Percentiles rank a stretch among this genome's conserved stretches.
phyloP scores from a whole-genome alignment of 2,329 filamentous ascomycete species.

The Cercospora nicotianae region DNA sequence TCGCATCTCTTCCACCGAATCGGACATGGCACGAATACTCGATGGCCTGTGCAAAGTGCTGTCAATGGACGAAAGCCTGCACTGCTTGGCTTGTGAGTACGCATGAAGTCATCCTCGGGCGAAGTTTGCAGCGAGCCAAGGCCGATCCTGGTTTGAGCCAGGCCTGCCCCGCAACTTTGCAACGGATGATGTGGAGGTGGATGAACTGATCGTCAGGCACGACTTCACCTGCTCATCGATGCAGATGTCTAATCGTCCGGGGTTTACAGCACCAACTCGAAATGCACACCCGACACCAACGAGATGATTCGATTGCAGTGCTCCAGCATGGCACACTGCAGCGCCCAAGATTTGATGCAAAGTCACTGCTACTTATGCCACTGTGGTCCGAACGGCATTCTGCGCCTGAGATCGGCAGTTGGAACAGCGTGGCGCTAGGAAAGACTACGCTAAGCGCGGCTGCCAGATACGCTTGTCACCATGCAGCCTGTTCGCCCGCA shows the following conservation, averaged over 20 bases:
- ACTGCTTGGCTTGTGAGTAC: constrained; percentile 3
- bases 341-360: too few species aligned
- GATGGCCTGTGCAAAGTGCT: constrained; percentile 4
- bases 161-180: too few species aligned
- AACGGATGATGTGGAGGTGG: not conserved
- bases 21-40: not conserved
- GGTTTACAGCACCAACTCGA: not conserved
- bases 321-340: too few species aligned
- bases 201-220: not conserved
- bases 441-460: not conserved
- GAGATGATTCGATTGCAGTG: too few species aligned
- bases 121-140: constrained; percentile 22
- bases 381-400: too few species aligned
- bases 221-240: not conserved
- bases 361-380: too few species aligned
- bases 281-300: not conserved
- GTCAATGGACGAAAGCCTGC: not conserved
- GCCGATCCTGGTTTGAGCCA: too few species aligned
- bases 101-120: constrained; percentile 16
- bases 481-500: not conserved
- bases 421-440: not conserved
- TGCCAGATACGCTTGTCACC: not conserved
- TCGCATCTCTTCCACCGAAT: constrained; percentile 32
- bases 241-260: not conserved
- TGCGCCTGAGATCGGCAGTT: not conserved